Conservation (phyloP, 2,329 filamentous ascomycete species). For the Lecanicillium sp. region DNA sequence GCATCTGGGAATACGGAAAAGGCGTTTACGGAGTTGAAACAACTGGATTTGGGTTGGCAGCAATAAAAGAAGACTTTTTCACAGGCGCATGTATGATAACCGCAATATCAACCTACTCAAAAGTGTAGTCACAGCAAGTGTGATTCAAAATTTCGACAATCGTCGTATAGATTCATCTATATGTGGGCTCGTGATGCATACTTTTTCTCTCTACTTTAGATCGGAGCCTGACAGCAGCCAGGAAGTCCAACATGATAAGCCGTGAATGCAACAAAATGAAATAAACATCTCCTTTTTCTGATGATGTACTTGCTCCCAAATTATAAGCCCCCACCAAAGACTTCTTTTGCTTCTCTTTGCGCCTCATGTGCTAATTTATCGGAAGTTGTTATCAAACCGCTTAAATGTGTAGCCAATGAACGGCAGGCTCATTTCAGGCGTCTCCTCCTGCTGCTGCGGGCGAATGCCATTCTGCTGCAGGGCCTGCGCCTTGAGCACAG, state of each 20-base stretch:
- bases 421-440: slow-evolving; percentile 89
- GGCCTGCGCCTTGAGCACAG: slow-evolving; percentile 75
- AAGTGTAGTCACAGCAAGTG: too few species aligned
- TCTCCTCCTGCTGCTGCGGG: slow-evolving; percentile 62
- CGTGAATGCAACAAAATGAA: too few species aligned
- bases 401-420: slow-evolving; percentile 70
- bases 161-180: too few species aligned
- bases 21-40: not conserved
- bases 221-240: too few species aligned
- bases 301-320: too few species aligned
- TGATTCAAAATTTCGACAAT: too few species aligned
- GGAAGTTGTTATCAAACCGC: slow-evolving; percentile 73
- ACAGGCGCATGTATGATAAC: too few species aligned
- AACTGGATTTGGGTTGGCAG: not conserved
- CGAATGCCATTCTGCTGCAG: slow-evolving; percentile 53
- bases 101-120: too few species aligned
- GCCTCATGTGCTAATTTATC: slow-evolving; percentile 34
- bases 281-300: too few species aligned
- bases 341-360: too few species aligned
- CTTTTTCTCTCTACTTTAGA: not conserved
- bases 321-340: too few species aligned
- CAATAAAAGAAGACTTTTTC: not conserved
- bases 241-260: not conserved
- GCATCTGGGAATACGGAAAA: too few species aligned
- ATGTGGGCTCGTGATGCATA: not conserved